Evolutionary conservation across 176 grass and related monocot species (phyloP).

Genomic region (Triticum timopheevii): DNA sequence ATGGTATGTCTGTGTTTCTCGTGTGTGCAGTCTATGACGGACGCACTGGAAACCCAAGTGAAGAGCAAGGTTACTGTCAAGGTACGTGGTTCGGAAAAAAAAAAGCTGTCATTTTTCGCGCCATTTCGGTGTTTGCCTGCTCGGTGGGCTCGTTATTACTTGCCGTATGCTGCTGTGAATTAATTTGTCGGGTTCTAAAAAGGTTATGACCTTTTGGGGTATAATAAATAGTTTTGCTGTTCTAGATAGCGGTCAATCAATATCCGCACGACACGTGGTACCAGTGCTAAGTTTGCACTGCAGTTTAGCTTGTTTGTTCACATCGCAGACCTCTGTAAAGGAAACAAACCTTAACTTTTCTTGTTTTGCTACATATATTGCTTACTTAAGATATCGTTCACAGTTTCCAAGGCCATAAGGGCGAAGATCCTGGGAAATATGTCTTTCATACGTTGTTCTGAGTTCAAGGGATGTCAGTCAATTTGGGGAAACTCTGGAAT

Average conservation of each 20-base stretch:
- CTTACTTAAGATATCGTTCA: neutral
- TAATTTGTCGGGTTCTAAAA: neutral
- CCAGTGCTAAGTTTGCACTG: neutral
- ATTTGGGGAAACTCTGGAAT: neutral
- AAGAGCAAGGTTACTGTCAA: conserved; percentile 91
- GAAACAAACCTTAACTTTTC: neutral
- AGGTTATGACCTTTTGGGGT: neutral
- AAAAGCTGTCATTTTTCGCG: neutral
- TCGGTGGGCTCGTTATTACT: neutral
- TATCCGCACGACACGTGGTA: neutral
- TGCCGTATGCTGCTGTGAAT: neutral
- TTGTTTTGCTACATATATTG: no score
- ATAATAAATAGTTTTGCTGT: neutral
- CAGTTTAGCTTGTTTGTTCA: neutral
- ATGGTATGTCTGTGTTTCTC: neutral
- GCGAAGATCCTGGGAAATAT: neutral
- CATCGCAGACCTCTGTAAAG: neutral
- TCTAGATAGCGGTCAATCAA: neutral
- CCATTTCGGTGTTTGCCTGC: neutral
- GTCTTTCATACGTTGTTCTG: neutral
- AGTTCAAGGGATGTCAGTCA: neutral
- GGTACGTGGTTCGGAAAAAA: conserved; percentile 36
- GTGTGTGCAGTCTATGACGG: conserved; percentile 82
- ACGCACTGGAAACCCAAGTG: conserved; percentile 83
- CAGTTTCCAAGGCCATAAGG: no score